These are phyloP conservation scores for Xylaria sp. DNA, from an alignment of 2,329 filamentous ascomycete species.

Conservation along the genomic window DNA sequence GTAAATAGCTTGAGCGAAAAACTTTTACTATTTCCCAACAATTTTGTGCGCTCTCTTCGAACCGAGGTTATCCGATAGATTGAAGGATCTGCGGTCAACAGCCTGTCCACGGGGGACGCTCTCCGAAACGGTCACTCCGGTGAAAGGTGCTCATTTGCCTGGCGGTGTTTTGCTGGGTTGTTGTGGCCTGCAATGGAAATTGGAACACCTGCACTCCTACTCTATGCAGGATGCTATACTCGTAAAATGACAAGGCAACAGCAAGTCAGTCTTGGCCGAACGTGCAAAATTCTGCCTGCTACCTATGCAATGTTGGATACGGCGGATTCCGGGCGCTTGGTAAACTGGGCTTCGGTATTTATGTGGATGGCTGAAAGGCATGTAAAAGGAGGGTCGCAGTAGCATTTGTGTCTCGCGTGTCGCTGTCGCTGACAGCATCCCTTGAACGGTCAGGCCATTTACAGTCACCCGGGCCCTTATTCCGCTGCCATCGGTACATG, in stretches of 20 bases:
- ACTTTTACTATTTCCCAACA: too few species aligned
- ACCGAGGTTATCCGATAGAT: too few species aligned
- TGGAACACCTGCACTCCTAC: conserved; percentile 1
- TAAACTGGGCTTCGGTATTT: background rate
- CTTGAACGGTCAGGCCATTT: background rate
- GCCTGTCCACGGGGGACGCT: too few species aligned
- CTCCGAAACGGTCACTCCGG: background rate
- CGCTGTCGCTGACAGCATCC: conserved; percentile 1
- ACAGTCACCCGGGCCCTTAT: conserved; percentile 10
- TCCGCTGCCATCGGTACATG: background rate
- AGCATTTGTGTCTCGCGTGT: background rate
- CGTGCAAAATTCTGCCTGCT: background rate
- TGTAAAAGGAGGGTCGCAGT: conserved; percentile 8
- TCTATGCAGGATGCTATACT: background rate
- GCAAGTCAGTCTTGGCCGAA: background rate
- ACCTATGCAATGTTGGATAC: background rate
- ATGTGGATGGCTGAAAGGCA: background rate
- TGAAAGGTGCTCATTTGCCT: background rate
- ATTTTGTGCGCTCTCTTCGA: too few species aligned
- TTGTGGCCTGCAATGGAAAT: background rate
- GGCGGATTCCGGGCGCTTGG: background rate
- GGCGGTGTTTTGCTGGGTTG: background rate
- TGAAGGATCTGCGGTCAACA: background rate
- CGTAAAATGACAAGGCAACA: background rate
- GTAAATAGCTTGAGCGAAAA: background rate